A percentile compares a stretch with the other conserved stretches of the same genome.
Evolutionary conservation across 768 basidiomycete genomes (phyloP).

Genomic region (Hygrocybe punicea): DNA sequence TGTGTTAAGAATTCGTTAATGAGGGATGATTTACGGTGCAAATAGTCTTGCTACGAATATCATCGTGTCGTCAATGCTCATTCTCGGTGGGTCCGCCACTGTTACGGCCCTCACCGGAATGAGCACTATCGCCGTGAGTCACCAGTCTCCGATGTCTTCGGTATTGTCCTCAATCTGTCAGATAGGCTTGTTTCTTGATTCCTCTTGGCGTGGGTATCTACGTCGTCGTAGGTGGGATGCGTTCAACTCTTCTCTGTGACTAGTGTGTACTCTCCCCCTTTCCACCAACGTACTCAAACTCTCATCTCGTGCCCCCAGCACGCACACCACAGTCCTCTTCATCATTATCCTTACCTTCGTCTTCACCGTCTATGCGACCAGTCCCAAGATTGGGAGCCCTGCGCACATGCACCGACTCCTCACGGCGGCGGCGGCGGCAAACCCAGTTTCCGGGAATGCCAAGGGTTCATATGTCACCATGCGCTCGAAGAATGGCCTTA

Average conservation of each 20-base stretch:
- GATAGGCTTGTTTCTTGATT: constrained; percentile 81
- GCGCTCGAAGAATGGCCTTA: constrained; percentile 67
- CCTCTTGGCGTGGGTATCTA: constrained; percentile 87
- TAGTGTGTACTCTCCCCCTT: constrained; percentile 52
- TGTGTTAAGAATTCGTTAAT: not conserved
- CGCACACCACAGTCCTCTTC: constrained; percentile 83
- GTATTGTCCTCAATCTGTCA: not conserved
- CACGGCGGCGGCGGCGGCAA: constrained; percentile 44
- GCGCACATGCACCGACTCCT: constrained; percentile 77
- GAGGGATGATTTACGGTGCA: not conserved
- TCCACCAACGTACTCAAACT: not conserved
- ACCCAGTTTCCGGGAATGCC: constrained; percentile 78
- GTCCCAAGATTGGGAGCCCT: constrained; percentile 74
- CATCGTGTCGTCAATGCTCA: constrained; percentile 84
- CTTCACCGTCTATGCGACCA: constrained; percentile 82
- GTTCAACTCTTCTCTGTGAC: constrained; percentile 80
- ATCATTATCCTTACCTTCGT: constrained; percentile 73
- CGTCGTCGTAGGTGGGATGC: constrained; percentile 83
- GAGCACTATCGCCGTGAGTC: constrained; percentile 70
- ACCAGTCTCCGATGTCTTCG: not conserved
- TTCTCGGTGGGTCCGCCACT: constrained; percentile 80
- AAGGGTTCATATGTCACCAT: constrained; percentile 83
- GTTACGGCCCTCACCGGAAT: constrained; percentile 87
- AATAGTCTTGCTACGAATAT: constrained; percentile 82
- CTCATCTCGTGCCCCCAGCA: constrained; percentile 42